Evolutionary conservation across 1,284 basidiomycete genomes (phyloP).

Genomic region (Heliocybe sulcata): DNA sequence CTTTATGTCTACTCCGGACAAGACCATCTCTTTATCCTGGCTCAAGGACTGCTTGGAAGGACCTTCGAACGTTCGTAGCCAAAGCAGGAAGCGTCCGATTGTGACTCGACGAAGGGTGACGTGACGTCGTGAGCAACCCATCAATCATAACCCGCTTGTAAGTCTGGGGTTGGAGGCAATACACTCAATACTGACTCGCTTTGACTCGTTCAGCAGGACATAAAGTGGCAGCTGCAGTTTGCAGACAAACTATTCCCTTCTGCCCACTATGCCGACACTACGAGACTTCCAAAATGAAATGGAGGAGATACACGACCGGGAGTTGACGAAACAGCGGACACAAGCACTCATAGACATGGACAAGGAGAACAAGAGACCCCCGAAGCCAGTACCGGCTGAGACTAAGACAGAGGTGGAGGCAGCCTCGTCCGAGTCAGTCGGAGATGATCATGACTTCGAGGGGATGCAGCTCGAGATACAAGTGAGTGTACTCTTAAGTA

Average conservation of each 20-base stretch:
- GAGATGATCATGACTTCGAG: neutral
- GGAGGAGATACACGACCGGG: slow-evolving; percentile 60
- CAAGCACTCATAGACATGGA: slow-evolving; percentile 22
- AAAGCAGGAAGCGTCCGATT: neutral
- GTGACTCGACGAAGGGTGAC: slow-evolving; percentile 1
- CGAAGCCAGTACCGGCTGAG: slow-evolving; percentile 22
- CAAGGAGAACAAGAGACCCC: slow-evolving; percentile 32
- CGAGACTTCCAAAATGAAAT: slow-evolving; percentile 71
- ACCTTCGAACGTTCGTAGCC: neutral
- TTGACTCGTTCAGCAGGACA: neutral
- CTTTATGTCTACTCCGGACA: no score
- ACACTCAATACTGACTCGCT: neutral
- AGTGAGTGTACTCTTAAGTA: neutral
- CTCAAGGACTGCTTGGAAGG: neutral
- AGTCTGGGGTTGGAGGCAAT: neutral
- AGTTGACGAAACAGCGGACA: slow-evolving; percentile 52
- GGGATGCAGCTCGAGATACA: slow-evolving; percentile 2
- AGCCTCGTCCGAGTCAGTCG: slow-evolving; percentile 2
- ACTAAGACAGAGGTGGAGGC: slow-evolving; percentile 21
- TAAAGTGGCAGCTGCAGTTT: neutral
- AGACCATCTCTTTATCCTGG: neutral
- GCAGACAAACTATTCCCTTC: neutral
- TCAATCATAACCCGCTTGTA: neutral
- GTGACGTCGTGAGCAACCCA: neutral
- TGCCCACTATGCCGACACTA: slow-evolving; percentile 50